These are phyloP conservation scores for Alisma plantagoaquatica DNA, from an alignment of 106 monocot species.

Conservation along the genomic window DNA sequence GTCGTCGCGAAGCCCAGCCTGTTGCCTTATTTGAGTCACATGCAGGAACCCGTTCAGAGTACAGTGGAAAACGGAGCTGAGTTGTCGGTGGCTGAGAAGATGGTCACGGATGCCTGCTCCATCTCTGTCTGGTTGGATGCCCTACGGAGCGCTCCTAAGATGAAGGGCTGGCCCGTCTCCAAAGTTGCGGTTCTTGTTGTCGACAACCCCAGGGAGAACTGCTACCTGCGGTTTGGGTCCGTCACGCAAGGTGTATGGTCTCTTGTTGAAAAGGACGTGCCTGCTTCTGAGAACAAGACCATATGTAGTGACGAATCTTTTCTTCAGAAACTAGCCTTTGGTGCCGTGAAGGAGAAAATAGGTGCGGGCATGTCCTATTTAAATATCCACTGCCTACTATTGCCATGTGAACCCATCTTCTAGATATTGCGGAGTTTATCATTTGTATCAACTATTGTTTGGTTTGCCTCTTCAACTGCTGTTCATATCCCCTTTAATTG, in stretches of 20 bases:
- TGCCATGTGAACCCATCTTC: no score
- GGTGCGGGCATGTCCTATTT: no score
- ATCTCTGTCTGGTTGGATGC: slow-evolving; percentile 41
- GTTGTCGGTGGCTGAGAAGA: slow-evolving; percentile 48
- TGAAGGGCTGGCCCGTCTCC: slow-evolving; percentile 46
- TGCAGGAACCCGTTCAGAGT: slow-evolving; percentile 10
- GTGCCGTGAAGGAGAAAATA: slow-evolving; percentile 33
- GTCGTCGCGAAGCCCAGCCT: slow-evolving; percentile 23
- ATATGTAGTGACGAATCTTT: not conserved
- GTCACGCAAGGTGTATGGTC: slow-evolving; percentile 46
- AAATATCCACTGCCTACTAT: no score
- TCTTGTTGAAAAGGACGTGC: slow-evolving; percentile 32
- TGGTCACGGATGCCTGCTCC: slow-evolving; percentile 45
- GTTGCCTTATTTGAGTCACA: slow-evolving; percentile 30
- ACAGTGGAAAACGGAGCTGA: slow-evolving; percentile 3
- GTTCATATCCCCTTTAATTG: no score
- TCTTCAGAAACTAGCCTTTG: slow-evolving; percentile 32
- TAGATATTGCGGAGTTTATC: no score
- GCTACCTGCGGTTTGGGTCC: slow-evolving; percentile 31
- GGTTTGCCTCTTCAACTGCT: no score
- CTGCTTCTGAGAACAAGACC: not conserved
- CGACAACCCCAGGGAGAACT: slow-evolving; percentile 28
- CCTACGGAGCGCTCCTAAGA: slow-evolving; percentile 17
- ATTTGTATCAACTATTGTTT: no score
- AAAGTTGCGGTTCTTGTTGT: slow-evolving; percentile 53